A percentile compares a stretch with the other conserved stretches of the same genome.
These are phyloP conservation scores for Pseudofabraea citricarpa DNA, from an alignment of 2,329 filamentous ascomycete species.

Conservation along the genomic window DNA sequence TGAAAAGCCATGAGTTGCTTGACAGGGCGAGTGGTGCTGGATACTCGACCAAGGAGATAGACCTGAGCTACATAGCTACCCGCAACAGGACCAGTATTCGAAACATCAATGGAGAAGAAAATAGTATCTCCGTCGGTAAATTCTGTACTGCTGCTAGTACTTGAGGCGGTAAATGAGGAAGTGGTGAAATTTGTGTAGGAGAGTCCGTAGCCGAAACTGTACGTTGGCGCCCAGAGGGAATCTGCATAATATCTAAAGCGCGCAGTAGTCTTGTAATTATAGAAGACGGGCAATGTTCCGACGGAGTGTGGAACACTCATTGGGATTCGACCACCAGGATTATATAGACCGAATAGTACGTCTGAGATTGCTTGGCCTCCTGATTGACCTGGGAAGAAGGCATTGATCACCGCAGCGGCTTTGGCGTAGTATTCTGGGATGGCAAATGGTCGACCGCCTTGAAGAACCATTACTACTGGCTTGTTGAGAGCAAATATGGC, in stretches of 20 bases:
- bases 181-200: conserved; percentile 30
- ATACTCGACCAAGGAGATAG: conserved; percentile 35
- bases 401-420: conserved; percentile 34
- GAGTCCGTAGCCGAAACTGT: conserved; percentile 30
- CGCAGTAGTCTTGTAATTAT: conserved; percentile 29
- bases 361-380: conserved; percentile 26
- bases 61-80: conserved; percentile 62
- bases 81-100: conserved; percentile 54
- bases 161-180: conserved; percentile 21
- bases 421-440: conserved; percentile 33
- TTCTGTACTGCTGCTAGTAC: conserved; percentile 2
- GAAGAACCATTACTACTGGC: conserved; percentile 35
- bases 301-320: conserved; percentile 30
- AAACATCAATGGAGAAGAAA: conserved; percentile 46
- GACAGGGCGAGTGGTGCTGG: conserved; percentile 35
- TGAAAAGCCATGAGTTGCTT: conserved; percentile 39
- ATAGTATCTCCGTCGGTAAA: conserved; percentile 24
- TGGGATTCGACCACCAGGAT: conserved; percentile 30
- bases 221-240: conserved; percentile 22
- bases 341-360: conserved; percentile 24
- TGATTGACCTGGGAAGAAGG: conserved; percentile 23
- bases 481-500: conserved; percentile 34
- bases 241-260: conserved; percentile 27
- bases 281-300: conserved; percentile 32
- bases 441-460: conserved; percentile 37